Conservation (phyloP, 345 rosid genomes). For the Syzygium grande region DNA sequence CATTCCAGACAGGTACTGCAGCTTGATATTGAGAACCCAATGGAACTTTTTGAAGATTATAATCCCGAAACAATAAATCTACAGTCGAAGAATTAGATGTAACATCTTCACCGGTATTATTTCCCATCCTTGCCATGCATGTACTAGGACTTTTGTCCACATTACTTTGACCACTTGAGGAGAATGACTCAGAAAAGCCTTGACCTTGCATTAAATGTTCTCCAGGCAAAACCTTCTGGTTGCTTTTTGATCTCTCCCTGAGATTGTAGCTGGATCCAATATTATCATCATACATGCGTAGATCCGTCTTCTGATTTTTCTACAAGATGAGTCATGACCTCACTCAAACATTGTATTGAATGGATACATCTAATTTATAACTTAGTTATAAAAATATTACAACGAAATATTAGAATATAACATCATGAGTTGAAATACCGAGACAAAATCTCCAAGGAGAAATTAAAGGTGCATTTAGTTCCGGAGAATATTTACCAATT, state of each 20-base stretch:
- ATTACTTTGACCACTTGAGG: constrained; percentile 14
- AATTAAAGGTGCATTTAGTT: background rate
- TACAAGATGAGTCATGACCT: constrained; percentile 15
- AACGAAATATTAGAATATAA: background rate
- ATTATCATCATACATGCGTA: constrained; percentile 62
- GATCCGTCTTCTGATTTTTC: constrained; percentile 78
- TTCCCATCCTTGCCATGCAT: background rate
- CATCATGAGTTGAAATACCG: background rate
- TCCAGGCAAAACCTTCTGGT: constrained; percentile 8
- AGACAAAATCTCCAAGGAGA: background rate
- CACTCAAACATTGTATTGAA: background rate
- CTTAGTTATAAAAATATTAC: background rate
- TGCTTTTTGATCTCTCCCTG: constrained; percentile 49
- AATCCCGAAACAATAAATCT: constrained; percentile 24
- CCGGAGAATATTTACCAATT: background rate
- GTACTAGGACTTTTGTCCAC: constrained; percentile 7
- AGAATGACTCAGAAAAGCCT: constrained; percentile 14
- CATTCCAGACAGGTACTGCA: constrained; percentile 63
- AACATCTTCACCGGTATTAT: constrained; percentile 2
- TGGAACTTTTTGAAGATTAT: constrained; percentile 23
- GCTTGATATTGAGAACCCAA: constrained; percentile 70
- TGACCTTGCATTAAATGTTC: constrained; percentile 11
- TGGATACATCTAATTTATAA: background rate
- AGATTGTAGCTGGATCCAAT: constrained; percentile 57
- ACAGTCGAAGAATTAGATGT: constrained; percentile 14